Percentiles rank a stretch among this genome's conserved stretches.
Conservation (phyloP, 2,329 filamentous ascomycete genomes). For the Albophoma yamanashiensis region DNA sequence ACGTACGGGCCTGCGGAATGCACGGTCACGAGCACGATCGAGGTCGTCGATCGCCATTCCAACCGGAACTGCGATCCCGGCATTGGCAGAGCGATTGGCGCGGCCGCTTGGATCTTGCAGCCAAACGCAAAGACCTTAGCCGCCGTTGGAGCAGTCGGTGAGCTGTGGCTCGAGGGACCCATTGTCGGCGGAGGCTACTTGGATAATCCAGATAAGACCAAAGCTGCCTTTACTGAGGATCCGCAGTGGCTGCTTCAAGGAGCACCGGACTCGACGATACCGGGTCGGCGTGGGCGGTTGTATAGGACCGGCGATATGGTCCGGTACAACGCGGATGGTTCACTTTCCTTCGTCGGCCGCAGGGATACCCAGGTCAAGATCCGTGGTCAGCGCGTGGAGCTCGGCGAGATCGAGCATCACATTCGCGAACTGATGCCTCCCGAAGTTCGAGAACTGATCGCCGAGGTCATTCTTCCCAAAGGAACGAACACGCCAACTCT, state of each 20-base stretch:
- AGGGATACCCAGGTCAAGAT: slow-evolving; percentile 41
- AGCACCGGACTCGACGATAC: slow-evolving; percentile 11
- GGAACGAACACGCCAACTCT: not conserved
- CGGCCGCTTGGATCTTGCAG: slow-evolving; percentile 17
- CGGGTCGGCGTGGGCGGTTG: slow-evolving; percentile 20
- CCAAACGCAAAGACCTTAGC: slow-evolving; percentile 10
- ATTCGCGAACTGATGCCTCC: not conserved
- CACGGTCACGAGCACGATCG: not conserved
- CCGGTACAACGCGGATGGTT: slow-evolving; percentile 13
- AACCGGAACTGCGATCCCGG: not conserved
- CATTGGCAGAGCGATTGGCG: not conserved
- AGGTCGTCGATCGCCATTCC: not conserved
- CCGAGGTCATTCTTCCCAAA: not conserved
- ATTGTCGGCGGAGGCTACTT: slow-evolving; percentile 38
- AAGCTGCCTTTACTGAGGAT: slow-evolving; percentile 31
- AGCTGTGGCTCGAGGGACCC: slow-evolving; percentile 28
- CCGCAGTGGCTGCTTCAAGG: slow-evolving; percentile 22
- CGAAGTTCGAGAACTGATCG: not conserved
- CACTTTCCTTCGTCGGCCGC: slow-evolving; percentile 20
- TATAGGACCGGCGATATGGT: slow-evolving; percentile 25
- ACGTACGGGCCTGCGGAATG: not conserved
- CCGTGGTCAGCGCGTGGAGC: not conserved
- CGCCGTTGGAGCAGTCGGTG: slow-evolving; percentile 18
- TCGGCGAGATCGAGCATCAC: not conserved
- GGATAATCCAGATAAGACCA: slow-evolving; percentile 31